Base-by-base conservation (phyloP, 805 yeast species). In the Monosporozyma servazzii region DNA sequence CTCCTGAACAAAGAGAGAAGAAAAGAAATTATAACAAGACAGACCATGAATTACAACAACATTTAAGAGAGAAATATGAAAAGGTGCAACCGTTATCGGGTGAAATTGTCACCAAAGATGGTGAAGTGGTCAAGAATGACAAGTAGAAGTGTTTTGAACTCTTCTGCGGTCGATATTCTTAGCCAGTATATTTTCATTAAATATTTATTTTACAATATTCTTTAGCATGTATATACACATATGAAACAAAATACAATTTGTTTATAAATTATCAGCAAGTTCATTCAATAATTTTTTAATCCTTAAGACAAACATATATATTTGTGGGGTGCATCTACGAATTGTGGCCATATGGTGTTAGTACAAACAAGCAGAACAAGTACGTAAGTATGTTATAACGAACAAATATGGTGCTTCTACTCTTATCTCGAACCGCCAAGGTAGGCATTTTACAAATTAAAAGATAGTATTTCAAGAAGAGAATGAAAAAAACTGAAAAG, bases 1-100 rank as follows among this genome's bases (percentile, higher is more conserved):
- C 45, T 30, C 60, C 56, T 27, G 59, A 58, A 6, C 55, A 61
- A 6, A 75, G 73, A 56, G 75, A 73, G 55, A 69, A 68, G 58
- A 81, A 77, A 56, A 74, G 73, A 43, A 51, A 64, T 50, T 67
- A 77, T 42, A 86, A 86, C 65, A 74, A 80, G 52, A 67, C 72
- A 45, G 95, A 86, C 55, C 88, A 85, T 62, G 78, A 75, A 53
- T 74, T 77, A 48, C 93, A 86, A 62, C 76, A 76, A 58, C 75
- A 76, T 54, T 73, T 86, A 58, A 72, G 76, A 56, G 75, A 79
- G 53, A 73, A 82, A 57, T 78, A 76, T 53, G 82, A 78, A 56
- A 65, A 73, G 41, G 56, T 76, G 8, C 95, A 86, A 64, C 90
- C 90, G 5, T 71, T 86, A 39, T 70, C 76, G 6, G 84, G 84